Percentiles rank a stretch among this genome's conserved stretches.
phyloP scores from a whole-genome alignment of 352 stramenopile genomes.

The Chrysophaeum taylorii region DNA sequence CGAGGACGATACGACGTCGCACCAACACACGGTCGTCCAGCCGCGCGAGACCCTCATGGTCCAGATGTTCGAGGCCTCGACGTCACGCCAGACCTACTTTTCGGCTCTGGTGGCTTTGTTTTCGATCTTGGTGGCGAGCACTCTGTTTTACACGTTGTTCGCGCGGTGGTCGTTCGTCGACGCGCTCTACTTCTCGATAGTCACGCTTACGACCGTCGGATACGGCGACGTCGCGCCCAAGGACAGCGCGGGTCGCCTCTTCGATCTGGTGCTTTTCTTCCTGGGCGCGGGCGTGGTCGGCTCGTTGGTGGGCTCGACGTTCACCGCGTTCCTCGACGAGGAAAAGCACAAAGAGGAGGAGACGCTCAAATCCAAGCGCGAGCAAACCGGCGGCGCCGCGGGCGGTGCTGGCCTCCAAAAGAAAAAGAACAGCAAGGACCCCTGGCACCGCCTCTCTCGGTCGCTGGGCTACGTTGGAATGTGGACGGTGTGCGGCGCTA shows the following conservation, averaged over 20 bases:
- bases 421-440: no score
- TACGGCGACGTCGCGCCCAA: background rate
- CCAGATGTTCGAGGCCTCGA: background rate
- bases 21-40: background rate
- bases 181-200: background rate
- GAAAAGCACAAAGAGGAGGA: background rate
- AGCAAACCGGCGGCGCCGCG: no score
- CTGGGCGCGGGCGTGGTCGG: background rate
- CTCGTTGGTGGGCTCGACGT: background rate
- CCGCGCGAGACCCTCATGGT: background rate
- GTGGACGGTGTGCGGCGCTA: background rate
- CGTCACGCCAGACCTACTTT: no score
- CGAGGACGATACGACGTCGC: no score
- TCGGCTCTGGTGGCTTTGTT: background rate
- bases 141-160: background rate
- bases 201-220: background rate
- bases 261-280: background rate
- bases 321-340: background rate
- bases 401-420: no score
- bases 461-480: background rate
- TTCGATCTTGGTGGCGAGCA: background rate
- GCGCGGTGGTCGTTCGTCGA: background rate
- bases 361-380: no score
- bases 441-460: background rate
- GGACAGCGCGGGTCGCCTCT: no score